These are phyloP conservation scores for Tylopilus plumbeoviolaceoides DNA, from an alignment of 768 basidiomycete species.

Conservation along the genomic window DNA sequence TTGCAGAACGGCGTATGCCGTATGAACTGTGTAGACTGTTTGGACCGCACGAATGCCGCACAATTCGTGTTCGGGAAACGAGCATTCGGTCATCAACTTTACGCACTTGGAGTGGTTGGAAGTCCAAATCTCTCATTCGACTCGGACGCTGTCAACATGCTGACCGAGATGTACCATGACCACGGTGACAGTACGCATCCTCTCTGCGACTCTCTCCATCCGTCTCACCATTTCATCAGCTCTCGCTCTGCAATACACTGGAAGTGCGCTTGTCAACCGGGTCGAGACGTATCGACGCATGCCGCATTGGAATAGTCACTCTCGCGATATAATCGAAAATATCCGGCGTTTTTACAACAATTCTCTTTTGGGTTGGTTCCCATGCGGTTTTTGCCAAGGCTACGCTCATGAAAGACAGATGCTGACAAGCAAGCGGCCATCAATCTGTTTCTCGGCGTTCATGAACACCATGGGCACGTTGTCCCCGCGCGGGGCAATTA, in stretches of 20 bases:
- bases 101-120: conserved; percentile 87
- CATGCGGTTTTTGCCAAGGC: background rate
- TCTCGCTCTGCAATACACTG: conserved; percentile 94
- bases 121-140: conserved; percentile 86
- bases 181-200: conserved; percentile 81
- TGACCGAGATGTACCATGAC: conserved; percentile 99
- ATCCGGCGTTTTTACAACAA: conserved; percentile 94
- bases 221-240: conserved; percentile 41
- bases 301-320: conserved; percentile 97
- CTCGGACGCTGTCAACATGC: conserved; percentile 91
- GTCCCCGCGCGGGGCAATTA: conserved; percentile 64
- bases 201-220: background rate
- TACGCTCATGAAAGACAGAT: conserved; percentile 44
- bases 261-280: conserved; percentile 91
- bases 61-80: conserved; percentile 97
- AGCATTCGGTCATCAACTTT: conserved; percentile 91
- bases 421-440: conserved; percentile 97
- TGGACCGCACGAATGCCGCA: conserved; percentile 94
- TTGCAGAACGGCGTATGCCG: conserved; percentile 91
- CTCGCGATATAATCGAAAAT: conserved; percentile 93
- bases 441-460: conserved; percentile 90
- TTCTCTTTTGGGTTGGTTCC: conserved; percentile 67
- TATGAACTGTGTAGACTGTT: conserved; percentile 95
- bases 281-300: conserved; percentile 95
- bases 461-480: conserved; percentile 50